Conservation (phyloP, 495 filamentous ascomycete genomes). For the Aspergillus leporis region DNA sequence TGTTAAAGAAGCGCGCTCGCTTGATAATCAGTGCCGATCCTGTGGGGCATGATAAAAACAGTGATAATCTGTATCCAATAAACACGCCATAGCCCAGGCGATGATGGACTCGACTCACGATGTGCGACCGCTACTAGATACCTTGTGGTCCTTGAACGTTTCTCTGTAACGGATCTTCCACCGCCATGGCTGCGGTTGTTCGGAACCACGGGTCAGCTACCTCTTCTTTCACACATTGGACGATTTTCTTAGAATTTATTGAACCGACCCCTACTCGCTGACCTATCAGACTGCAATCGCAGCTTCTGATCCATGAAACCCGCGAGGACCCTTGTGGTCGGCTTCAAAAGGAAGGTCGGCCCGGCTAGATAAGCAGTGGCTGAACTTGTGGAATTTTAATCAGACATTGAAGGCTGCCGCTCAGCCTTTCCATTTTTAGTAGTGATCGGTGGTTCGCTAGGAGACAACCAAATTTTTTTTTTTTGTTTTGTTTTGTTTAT, state of each 20-base stretch:
- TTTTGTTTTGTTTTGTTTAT: neutral
- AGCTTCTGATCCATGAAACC: neutral
- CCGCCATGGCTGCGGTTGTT: neutral
- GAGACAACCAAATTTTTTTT: neutral
- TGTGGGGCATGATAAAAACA: neutral
- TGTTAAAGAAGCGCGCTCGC: slow-evolving; percentile 1
- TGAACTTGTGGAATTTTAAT: neutral
- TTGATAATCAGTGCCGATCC: neutral
- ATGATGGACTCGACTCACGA: neutral
- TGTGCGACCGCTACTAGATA: neutral
- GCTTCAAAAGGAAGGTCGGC: neutral
- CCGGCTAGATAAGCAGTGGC: neutral
- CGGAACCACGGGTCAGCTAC: neutral
- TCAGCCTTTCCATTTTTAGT: neutral
- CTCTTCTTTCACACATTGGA: neutral
- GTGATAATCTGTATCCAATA: slow-evolving; percentile 1
- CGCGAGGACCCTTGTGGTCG: neutral
- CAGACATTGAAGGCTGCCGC: neutral
- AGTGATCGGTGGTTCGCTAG: neutral
- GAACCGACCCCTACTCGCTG: neutral
- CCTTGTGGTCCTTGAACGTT: neutral
- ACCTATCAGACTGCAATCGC: neutral
- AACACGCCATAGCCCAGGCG: neutral
- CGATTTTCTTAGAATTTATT: too few species aligned
- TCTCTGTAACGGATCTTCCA: neutral